These are phyloP conservation scores for Plasmodium falciparum DNA, from an alignment of 169 alveolate species.

Conservation along the genomic window DNA sequence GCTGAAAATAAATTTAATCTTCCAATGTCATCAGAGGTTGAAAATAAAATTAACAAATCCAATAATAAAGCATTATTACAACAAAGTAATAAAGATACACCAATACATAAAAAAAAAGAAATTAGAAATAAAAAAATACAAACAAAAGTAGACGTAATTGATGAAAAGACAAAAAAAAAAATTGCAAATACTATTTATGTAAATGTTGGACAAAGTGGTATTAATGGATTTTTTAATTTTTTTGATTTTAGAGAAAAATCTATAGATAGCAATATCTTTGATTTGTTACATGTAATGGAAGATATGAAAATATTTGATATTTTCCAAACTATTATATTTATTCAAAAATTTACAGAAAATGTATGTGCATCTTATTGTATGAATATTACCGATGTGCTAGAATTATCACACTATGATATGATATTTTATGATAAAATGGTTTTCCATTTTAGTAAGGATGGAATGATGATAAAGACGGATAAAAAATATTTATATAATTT, in stretches of 20 bases:
- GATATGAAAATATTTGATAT: constrained; percentile 28
- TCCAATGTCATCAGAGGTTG: no score
- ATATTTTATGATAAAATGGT: constrained; percentile 31
- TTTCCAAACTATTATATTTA: constrained; percentile 32
- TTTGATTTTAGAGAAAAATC: constrained; percentile 50
- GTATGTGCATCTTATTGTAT: constrained; percentile 70
- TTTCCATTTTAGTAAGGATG: constrained; percentile 12
- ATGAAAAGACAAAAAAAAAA: constrained; percentile 6
- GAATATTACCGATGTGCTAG: constrained; percentile 43
- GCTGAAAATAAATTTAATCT: no score
- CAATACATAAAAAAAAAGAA: constrained; percentile 58
- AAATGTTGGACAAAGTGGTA: constrained; percentile 67
- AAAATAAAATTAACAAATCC: no score
- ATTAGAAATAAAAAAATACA: constrained; percentile 28
- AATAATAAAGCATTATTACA: not conserved
- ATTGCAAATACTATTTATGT: constrained; percentile 33
- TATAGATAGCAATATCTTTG: constrained; percentile 8
- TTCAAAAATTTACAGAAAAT: constrained; percentile 29
- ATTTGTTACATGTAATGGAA: constrained; percentile 35
- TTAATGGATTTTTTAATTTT: constrained; percentile 35
- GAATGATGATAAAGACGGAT: constrained; percentile 12
- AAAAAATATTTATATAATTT: not conserved
- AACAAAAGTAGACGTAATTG: constrained; percentile 24
- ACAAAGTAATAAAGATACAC: constrained; percentile 6
- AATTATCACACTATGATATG: constrained; percentile 52